Percentiles rank a stretch among this genome's conserved stretches.
Evolutionary conservation across 208 protist genomes (phyloP).

Genomic region (Wallacemonas sp.): DNA sequence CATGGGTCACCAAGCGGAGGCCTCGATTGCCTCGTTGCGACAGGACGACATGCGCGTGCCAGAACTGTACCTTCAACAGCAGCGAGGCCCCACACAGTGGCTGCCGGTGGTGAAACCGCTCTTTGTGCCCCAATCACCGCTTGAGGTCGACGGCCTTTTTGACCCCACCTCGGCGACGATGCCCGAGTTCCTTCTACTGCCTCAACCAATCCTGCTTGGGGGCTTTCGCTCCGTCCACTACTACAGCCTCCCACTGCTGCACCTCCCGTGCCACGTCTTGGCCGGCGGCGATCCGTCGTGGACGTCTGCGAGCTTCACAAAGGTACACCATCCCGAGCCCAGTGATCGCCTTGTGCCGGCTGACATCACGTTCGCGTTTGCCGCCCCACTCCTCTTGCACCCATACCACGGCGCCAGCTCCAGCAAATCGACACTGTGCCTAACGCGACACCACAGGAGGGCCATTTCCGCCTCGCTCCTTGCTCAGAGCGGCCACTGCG

Average conservation of each 20-base stretch:
- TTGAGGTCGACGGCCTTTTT: background rate
- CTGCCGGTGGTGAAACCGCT: slow-evolving; percentile 35
- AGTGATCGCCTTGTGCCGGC: too few relatives aligned
- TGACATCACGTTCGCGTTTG: slow-evolving; percentile 1
- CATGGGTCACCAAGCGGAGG: too few relatives aligned
- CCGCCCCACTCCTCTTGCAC: slow-evolving; percentile 17
- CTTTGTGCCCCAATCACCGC: background rate
- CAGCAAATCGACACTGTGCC: slow-evolving; percentile 15
- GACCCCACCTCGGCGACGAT: background rate
- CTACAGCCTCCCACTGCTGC: slow-evolving; percentile 56
- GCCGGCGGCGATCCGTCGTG: background rate
- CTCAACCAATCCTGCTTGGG: slow-evolving; percentile 33
- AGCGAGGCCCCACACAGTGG: slow-evolving; percentile 15
- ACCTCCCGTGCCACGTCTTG: slow-evolving; percentile 42
- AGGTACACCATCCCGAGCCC: too few relatives aligned
- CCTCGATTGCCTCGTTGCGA: too few relatives aligned
- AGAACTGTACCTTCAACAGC: slow-evolving; percentile 29
- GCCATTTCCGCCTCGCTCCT: background rate
- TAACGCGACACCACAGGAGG: slow-evolving; percentile 19
- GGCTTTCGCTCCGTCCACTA: slow-evolving; percentile 62
- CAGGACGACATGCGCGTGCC: background rate
- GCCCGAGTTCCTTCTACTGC: slow-evolving; percentile 28
- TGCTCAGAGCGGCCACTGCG: too few relatives aligned
- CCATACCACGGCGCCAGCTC: slow-evolving; percentile 21
- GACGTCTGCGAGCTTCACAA: background rate